Evolutionary conservation across 495 filamentous ascomycete genomes (phyloP).

Genomic region (Penicillium turbatum): DNA sequence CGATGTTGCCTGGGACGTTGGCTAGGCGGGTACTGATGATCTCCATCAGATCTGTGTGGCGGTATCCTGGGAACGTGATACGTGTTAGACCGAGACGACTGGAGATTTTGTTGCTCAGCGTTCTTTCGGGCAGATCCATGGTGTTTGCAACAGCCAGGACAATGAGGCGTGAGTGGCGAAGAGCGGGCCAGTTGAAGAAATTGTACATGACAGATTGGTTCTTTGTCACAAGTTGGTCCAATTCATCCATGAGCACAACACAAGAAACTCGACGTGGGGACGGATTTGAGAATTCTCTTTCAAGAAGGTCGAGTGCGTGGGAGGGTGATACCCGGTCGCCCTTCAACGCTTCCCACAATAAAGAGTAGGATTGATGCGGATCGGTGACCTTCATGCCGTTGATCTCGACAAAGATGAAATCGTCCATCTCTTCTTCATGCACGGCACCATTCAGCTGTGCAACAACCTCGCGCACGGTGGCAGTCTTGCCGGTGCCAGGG

Average conservation of each 20-base stretch:
- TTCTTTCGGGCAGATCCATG: slow-evolving; percentile 97
- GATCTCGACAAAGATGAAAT: slow-evolving; percentile 99
- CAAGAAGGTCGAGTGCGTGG: slow-evolving; percentile 85
- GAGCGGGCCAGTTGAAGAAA: slow-evolving; percentile 99
- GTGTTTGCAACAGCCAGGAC: slow-evolving; percentile 98
- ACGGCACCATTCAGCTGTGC: slow-evolving; percentile 83
- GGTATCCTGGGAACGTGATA: slow-evolving; percentile 97
- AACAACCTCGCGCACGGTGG: slow-evolving; percentile 93
- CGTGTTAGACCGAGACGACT: slow-evolving; percentile 82
- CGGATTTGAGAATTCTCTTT: slow-evolving; percentile 86
- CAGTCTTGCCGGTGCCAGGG: slow-evolving; percentile 97
- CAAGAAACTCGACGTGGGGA: slow-evolving; percentile 88
- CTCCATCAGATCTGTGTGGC: slow-evolving; percentile 94
- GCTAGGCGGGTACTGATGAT: slow-evolving; percentile 89
- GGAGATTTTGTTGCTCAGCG: slow-evolving; percentile 95
- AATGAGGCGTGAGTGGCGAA: slow-evolving; percentile 85
- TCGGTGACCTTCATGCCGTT: slow-evolving; percentile 99
- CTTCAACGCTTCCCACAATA: slow-evolving; percentile 94
- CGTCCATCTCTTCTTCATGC: slow-evolving; percentile 85
- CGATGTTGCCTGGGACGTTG: slow-evolving; percentile 82
- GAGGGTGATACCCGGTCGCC: slow-evolving; percentile 88
- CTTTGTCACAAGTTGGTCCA: slow-evolving; percentile 95
- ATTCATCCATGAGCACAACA: slow-evolving; percentile 98
- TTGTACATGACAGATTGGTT: slow-evolving; percentile 99
- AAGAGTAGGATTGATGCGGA: slow-evolving; percentile 90